Evolutionary conservation across 192 early-diverging fungal species (phyloP).

Genomic region (Coemansia aciculifera): DNA sequence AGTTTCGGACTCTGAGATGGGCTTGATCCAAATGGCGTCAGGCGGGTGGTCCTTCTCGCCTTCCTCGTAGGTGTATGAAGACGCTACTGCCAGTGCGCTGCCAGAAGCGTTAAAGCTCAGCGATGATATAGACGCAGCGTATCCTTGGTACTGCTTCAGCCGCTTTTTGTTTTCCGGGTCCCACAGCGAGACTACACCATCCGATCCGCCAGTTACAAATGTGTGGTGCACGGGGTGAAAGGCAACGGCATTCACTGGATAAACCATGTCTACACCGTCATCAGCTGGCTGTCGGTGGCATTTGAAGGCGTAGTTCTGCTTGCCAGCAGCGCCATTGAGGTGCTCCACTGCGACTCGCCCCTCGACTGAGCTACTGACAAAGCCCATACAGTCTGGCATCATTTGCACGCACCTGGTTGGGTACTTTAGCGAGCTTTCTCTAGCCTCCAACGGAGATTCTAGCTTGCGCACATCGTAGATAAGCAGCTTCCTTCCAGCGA

Average conservation of each 20-base stretch:
- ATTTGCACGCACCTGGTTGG: constrained; percentile 83
- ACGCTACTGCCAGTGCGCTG: constrained; percentile 76
- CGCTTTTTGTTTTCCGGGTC: constrained; percentile 90
- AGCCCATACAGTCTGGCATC: constrained; percentile 89
- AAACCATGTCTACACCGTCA: constrained; percentile 80
- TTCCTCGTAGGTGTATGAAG: constrained; percentile 94
- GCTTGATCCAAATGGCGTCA: constrained; percentile 76
- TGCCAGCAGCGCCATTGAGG: constrained; percentile 71
- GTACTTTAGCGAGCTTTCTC: constrained; percentile 83
- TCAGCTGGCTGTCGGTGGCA: constrained; percentile 79
- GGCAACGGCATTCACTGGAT: constrained; percentile 90
- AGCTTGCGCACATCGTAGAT: constrained; percentile 89
- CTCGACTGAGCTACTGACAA: constrained; percentile 89
- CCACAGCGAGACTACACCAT: constrained; percentile 91
- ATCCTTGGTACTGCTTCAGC: constrained; percentile 76
- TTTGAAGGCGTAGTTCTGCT: constrained; percentile 93
- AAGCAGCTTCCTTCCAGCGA: constrained; percentile 72
- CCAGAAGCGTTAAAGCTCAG: constrained; percentile 84
- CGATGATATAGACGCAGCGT: constrained; percentile 77
- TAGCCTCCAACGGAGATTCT: constrained; percentile 64
- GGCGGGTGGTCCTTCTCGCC: constrained; percentile 85
- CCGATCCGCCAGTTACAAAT: constrained; percentile 95
- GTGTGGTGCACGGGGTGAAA: constrained; percentile 91
- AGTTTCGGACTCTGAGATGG: constrained; percentile 66
- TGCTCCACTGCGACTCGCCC: constrained; percentile 93